Base-by-base conservation (phyloP, 805 yeast genomes). In the Wickerhamia fluorescens region DNA sequence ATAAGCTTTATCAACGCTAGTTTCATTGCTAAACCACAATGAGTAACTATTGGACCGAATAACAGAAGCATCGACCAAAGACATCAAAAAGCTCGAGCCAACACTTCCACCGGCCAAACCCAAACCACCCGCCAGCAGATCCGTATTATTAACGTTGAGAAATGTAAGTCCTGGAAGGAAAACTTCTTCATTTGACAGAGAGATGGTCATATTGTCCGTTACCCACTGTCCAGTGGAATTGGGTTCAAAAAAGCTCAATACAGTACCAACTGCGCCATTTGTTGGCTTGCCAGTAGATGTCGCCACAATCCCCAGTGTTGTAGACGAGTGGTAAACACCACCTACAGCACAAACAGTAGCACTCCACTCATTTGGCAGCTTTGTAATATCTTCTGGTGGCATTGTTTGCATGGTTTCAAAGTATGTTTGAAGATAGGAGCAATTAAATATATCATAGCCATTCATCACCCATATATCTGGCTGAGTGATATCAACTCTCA, bases 381-480 rank as follows among this genome's bases (percentile, higher is more conserved):
- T n/a, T n/a, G n/a, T n/a, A n/a, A n/a, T n/a, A n/a, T n/a, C n/a
- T n/a, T n/a, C n/a, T 12, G 40, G 26, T 5, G 38, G 41, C 3
- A 47, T 34, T 11, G 57, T 43, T 3, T 47, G 31, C 28, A 34
- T 29, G 2, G 38, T 36, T 2, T 47, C 19, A 42, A 10, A 25
- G 4, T 4, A 3, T 12, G 21, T 11, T 7, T 10, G 7, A 28
- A 29, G 10, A 8, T 25, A 25, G 8, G 31, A 24, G 35, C 68
- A 62, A 23, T 43, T 42, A 21, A 40, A 34, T 25, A 58, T 35
- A 3, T 29, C 25, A 10, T 47, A 29, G 5, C 46, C 52, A 30
- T 57, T 44, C 39, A 61, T 37, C 12, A 56, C 58, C 67, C 67
- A 62, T 3, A 58, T 23, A 11, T 61, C 59, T 5, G 62, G 61